These are phyloP conservation scores for Ganoderma sinense DNA, from an alignment of 1,284 basidiomycete genomes.

Conservation along the genomic window DNA sequence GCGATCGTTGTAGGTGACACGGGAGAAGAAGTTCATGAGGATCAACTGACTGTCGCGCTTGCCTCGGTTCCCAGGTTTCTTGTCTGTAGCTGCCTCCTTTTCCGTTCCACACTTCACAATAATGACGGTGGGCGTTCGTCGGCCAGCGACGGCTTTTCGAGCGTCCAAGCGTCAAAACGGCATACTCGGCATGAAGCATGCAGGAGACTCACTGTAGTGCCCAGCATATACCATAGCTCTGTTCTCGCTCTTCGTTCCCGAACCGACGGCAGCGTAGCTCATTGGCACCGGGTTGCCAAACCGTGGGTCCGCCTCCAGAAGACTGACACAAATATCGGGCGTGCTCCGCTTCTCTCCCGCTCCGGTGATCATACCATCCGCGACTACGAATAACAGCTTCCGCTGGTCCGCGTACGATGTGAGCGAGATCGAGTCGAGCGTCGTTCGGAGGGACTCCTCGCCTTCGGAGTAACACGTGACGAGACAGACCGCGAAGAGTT, in stretches of 20 bases:
- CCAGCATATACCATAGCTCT: conserved; percentile 99
- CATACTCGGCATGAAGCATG: not conserved
- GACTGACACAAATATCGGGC: conserved; percentile 93
- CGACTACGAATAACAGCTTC: conserved; percentile 94
- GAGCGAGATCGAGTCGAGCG: conserved; percentile 90
- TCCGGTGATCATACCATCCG: conserved; percentile 99
- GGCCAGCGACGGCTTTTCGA: conserved; percentile 75
- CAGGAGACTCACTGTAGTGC: conserved; percentile 85
- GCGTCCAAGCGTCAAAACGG: conserved; percentile 17
- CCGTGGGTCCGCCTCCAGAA: conserved; percentile 93
- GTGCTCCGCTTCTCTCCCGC: conserved; percentile 94
- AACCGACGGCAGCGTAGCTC: conserved; percentile 92
- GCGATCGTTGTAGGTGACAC: conserved; percentile 98
- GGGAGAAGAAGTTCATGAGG: conserved; percentile 99
- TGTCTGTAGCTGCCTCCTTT: conserved; percentile 79
- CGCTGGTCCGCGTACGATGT: conserved; percentile 93
- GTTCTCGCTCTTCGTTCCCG: conserved; percentile 90
- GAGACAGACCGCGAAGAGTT: conserved; percentile 94
- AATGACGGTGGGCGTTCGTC: conserved; percentile 94
- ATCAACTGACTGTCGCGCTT: conserved; percentile 99
- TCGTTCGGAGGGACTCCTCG: conserved; percentile 90
- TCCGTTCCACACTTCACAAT: conserved; percentile 97
- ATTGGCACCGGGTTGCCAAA: conserved; percentile 98
- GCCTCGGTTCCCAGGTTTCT: conserved; percentile 97
- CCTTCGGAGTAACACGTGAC: conserved; percentile 99